Percentiles rank a stretch among this genome's conserved stretches.
Evolutionary conservation across 108 stramenopile genomes (phyloP).

Genomic region (Pseudonitzschia multiseries): DNA sequence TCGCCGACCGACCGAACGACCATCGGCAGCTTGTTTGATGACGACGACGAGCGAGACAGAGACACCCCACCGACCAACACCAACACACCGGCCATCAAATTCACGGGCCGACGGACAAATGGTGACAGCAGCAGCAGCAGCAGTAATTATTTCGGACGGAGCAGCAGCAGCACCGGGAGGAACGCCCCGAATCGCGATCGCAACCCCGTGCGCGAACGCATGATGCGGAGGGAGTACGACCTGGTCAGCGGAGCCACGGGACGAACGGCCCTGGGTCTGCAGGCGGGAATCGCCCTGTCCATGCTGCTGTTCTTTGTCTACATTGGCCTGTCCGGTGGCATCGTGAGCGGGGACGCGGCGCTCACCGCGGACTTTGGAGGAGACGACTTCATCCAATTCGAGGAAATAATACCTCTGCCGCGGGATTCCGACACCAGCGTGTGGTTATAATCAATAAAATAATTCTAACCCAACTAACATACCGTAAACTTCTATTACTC

Average conservation of each 20-base stretch:
- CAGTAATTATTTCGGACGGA: background rate
- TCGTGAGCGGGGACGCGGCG: slow-evolving; percentile 24
- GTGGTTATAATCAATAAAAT: slow-evolving; percentile 11
- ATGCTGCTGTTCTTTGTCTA: slow-evolving; percentile 31
- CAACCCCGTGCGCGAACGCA: slow-evolving; percentile 4
- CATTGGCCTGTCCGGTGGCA: slow-evolving; percentile 33
- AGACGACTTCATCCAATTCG: slow-evolving; percentile 27
- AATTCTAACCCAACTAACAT: too few relatives aligned
- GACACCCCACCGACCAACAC: background rate
- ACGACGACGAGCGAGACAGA: background rate
- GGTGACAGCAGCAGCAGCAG: background rate
- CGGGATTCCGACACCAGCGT: slow-evolving; percentile 23
- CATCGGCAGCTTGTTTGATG: slow-evolving; percentile 7
- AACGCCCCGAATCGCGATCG: too few relatives aligned
- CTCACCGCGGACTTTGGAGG: slow-evolving; percentile 12
- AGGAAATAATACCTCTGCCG: slow-evolving; percentile 27
- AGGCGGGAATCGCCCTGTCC: slow-evolving; percentile 26
- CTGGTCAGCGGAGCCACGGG: slow-evolving; percentile 9
- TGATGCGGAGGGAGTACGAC: slow-evolving; percentile 8
- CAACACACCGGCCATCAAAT: background rate
- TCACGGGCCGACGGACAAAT: background rate
- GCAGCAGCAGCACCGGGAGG: background rate
- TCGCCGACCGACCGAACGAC: background rate
- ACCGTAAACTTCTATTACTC: too few relatives aligned
- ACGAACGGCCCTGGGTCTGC: slow-evolving; percentile 8